phyloP scores from a whole-genome alignment of 2,329 filamentous ascomycete species.

The Neocatenulostroma microsporum region DNA sequence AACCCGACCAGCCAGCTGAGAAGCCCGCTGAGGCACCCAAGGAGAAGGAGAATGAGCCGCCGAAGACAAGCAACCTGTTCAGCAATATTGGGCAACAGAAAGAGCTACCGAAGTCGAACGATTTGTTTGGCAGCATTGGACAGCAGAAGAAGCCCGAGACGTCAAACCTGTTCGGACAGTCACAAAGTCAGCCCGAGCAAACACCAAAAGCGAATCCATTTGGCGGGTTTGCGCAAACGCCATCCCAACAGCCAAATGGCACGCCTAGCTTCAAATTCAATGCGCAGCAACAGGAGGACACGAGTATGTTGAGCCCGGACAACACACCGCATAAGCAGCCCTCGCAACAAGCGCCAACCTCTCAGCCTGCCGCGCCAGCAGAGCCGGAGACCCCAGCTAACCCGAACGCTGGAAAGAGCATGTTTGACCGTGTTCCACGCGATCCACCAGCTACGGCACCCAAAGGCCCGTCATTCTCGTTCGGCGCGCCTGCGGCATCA shows the following conservation, averaged over 20 bases:
- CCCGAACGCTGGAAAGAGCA: constrained; percentile 9
- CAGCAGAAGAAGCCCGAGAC: constrained; percentile 1
- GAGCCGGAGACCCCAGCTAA: constrained; percentile 9
- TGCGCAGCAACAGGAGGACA: constrained; percentile 16
- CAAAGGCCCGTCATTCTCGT: constrained; percentile 7
- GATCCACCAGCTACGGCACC: constrained; percentile 8
- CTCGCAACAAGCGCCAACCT: constrained; percentile 3
- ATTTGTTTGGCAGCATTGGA: constrained; percentile 9
- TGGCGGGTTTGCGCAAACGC: constrained; percentile 2
- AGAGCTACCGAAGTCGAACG: too few relatives aligned
- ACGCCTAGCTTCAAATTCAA: constrained; percentile 6
- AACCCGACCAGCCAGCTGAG: not conserved
- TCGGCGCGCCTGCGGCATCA: constrained; percentile 3
- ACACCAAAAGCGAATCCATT: constrained; percentile 5
- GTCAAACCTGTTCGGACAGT: constrained; percentile 1
- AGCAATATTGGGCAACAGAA: constrained; percentile 5
- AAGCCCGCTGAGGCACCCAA: constrained; percentile 3
- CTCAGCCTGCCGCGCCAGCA: constrained; percentile 8
- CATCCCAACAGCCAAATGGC: constrained; percentile 4
- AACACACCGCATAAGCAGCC: constrained; percentile 18
- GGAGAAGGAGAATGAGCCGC: too few relatives aligned
- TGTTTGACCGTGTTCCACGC: constrained; percentile 12
- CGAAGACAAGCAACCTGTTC: constrained; percentile 3
- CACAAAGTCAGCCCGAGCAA: not conserved
- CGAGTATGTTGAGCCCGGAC: constrained; percentile 21